Conservation (phyloP, 2,329 filamentous ascomycete species). For the Scleromitrula shiraiana region DNA sequence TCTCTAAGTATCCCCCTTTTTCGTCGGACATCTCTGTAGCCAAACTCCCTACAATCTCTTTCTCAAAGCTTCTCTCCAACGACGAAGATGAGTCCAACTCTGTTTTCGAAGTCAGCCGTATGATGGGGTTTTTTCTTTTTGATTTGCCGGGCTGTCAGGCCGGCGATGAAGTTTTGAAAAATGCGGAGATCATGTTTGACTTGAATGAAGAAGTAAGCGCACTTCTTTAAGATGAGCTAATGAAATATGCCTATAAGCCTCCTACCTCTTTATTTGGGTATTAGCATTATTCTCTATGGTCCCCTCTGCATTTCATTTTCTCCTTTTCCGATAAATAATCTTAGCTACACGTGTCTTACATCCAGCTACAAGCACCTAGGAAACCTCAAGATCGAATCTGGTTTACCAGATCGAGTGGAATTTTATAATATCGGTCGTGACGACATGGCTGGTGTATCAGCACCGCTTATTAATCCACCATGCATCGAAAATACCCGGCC, state of each 20-base stretch:
- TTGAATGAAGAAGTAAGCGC: neutral
- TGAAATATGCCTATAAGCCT: neutral
- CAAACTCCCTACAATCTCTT: neutral
- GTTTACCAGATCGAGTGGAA: constrained; percentile 1
- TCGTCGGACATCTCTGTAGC: neutral
- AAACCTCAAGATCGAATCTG: neutral
- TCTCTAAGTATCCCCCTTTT: neutral
- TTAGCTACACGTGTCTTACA: neutral
- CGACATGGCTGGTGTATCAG: constrained; percentile 3
- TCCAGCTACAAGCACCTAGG: constrained; percentile 2
- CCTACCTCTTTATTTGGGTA: constrained; percentile 1
- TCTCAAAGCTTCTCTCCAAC: neutral
- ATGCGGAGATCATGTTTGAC: neutral
- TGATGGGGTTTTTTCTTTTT: constrained; percentile 2
- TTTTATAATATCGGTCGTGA: neutral
- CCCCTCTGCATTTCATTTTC: neutral
- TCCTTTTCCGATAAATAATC: neutral
- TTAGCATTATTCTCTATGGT: neutral
- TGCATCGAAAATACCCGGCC: constrained; percentile 1
- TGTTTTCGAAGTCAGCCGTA: neutral
- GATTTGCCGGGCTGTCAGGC: neutral
- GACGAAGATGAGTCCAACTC: neutral
- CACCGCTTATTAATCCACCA: neutral
- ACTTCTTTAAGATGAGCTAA: neutral
- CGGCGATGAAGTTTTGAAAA: neutral